Percentiles rank a stretch among this genome's conserved stretches.
Conservation (phyloP, 257 asterid genomes). For the Solanum commersonii region DNA sequence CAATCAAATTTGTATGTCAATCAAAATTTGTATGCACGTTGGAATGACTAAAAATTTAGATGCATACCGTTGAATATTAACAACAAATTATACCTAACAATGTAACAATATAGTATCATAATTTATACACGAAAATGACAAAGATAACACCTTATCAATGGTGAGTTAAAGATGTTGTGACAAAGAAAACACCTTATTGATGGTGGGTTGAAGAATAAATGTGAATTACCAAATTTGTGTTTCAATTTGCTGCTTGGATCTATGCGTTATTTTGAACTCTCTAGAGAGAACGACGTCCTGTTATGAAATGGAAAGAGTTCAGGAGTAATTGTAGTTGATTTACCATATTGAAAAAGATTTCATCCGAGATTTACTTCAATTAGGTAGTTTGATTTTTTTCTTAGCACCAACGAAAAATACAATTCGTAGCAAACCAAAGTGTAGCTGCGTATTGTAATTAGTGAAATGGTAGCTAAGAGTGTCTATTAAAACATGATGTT, state of each 20-base stretch:
- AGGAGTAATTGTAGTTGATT: background rate
- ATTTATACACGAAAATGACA: background rate
- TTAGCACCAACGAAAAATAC: background rate
- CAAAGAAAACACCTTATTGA: background rate
- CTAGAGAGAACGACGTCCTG: background rate
- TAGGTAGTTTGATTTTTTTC: background rate
- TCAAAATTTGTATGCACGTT: background rate
- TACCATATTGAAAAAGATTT: background rate
- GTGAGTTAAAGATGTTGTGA: background rate
- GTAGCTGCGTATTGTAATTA: background rate
- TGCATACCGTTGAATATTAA: background rate
- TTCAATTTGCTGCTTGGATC: background rate
- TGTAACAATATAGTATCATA: too few species aligned
- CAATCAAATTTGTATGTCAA: too few species aligned
- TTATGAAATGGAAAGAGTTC: background rate
- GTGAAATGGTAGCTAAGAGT: background rate
- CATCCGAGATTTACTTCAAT: background rate
- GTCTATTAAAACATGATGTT: background rate
- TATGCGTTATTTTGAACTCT: background rate
- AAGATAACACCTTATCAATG: background rate
- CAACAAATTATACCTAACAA: background rate
- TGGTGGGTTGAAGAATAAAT: background rate
- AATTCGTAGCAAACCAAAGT: background rate
- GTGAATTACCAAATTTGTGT: background rate
- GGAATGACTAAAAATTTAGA: background rate